Evolutionary conservation across 176 grass and related monocot genomes (phyloP), one percentile per base, ranked within the genome.

Genomic region (Oryza brachyantha): DNA sequence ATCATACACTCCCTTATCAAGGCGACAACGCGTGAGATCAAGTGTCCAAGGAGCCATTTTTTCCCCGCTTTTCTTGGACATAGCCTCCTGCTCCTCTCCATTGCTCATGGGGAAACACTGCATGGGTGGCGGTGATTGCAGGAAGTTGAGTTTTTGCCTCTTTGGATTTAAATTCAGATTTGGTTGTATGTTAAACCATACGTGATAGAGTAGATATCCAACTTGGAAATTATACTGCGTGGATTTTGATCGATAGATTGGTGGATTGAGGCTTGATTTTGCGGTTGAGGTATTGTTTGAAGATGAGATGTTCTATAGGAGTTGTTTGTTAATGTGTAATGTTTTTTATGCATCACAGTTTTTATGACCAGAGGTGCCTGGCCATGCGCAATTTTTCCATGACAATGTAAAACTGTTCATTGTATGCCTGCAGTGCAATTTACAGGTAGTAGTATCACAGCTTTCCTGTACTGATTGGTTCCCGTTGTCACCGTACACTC

Each of bases 41-140:
- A 38, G 59, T 68, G 60, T 24, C 61, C 69, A 25, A 88, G 68
- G 79, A 17, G 31, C 68, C 80, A 52, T 61, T 62, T 36, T 75
- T 79, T 88, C 69, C 80, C 54, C 84, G 70, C 48, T 52, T 54
- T 79, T 84, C 27, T 80, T 79, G 64, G 62, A 34, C 28, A 34
- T 37, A 45, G 32, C 52, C n/a, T 10, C 62, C 34, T 43, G 62
- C 42, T 25, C 26, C 61, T 68, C 61, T 70, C 70, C 75, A 22
- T 45, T 84, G 28, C 27, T 37, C 73, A 5, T 38, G 81, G 64
- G 63, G 40, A 45, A 70, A 13, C 70, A 80, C 76, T 12, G 75
- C 35, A 3, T 26, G 26, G 86, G 55, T 64, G 71, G 70, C 11
- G 10, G 70, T 80, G 70, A 58, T 26, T 27, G 32, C 52, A 22